Evolutionary conservation across 2,329 filamentous ascomycete species (phyloP), one percentile per base, ranked within the genome.

Genomic region (Thielaviopsis euricoi): DNA sequence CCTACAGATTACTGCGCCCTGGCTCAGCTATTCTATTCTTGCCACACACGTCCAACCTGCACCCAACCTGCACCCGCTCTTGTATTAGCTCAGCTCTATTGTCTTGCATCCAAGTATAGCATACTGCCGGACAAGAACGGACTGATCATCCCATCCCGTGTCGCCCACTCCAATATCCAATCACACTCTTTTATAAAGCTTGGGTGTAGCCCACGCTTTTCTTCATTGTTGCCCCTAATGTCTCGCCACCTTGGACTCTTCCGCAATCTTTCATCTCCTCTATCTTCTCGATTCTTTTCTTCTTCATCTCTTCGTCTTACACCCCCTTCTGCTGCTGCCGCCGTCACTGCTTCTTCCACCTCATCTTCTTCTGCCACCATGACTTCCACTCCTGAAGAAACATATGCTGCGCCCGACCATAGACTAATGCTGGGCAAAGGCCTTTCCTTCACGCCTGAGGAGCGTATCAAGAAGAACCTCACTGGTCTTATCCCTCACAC

Each of bases 401-500:
- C 15, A 49, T 6, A 37, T 22, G 55, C 55, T 10, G 26, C 51
- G 17, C 21, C 51, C 7, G 58, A 60, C 52, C 58, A 51, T 26
- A 60, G 57, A 26, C 58, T 60, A 60, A 60, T 60, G 46, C 52
- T 61, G 22, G 60, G 60, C 46, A 54, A 62, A 84, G 81, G 81
- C 64, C 77, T 83, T 55, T 78, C 80, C 48, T 85, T 84, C 67
- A 79, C 75, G 15, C 81, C 81, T 37, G 80, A 83, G 62, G 77
- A 85, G 70, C 79, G 81, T 64, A 71, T 80, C 58, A 69, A 70
- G 66, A 81, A 82, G 72, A 83, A 84, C 74, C 75, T 85, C 62
- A 83, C 80, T 49, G 81, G 81, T 61, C 76, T 85, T 64, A 72
- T 85, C 61, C 81, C 81, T 55, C 81, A 84, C 68, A 78, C 78